Base-by-base conservation (phyloP, 2,329 filamentous ascomycete genomes). In the Botrytis tulipae region DNA sequence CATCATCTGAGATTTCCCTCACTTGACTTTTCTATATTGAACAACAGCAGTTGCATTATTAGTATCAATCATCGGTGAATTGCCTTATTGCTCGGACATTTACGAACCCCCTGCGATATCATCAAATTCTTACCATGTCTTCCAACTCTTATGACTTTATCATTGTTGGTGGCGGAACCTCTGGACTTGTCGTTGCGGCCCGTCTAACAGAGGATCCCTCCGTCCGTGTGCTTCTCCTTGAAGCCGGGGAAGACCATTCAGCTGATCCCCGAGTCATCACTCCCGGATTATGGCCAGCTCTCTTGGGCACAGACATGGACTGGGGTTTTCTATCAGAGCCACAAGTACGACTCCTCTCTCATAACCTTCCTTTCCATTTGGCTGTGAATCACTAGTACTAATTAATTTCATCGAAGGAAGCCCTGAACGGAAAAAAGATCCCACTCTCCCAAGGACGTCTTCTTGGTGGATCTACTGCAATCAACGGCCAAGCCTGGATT, bases 151-250 rank as follows among this genome's bases (percentile, higher is more conserved):
- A 48, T 22, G 46, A 48, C 20, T 48, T 48, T 22, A 48, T 48
- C 18, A 48, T 48, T 20, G 20, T 48, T 22, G 46, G 46, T 22
- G 46, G 46, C 16, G 46, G 46, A 7, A 48, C 46, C 18, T 48
- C 46, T 22, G 16, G 46, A 18, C 46, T 48, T 22, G 80, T 82
- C 2, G 77, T 85, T 14, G 84, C 84, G 6, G 78, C 80, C 44
- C 81, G 83, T 3, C 80, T 85, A 22, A 80, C 78, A n/a, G 82
- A 84, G 73, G 79, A 84, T 74, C 76, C 78, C 29, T 60, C 79
- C 54, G 76, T 83, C n/a, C 76, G 78, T 12, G 82, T 85, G 10
- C 76, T 82, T 9, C 82, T 85, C 8, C 76, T 84, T n/a, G 83
- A 85, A 74, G 83, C 83, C 35, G 83, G 83, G 22, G 77, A 76